phyloP scores from a whole-genome alignment of 129 eudicot species.

The Chrysanthemum seticuspe region DNA sequence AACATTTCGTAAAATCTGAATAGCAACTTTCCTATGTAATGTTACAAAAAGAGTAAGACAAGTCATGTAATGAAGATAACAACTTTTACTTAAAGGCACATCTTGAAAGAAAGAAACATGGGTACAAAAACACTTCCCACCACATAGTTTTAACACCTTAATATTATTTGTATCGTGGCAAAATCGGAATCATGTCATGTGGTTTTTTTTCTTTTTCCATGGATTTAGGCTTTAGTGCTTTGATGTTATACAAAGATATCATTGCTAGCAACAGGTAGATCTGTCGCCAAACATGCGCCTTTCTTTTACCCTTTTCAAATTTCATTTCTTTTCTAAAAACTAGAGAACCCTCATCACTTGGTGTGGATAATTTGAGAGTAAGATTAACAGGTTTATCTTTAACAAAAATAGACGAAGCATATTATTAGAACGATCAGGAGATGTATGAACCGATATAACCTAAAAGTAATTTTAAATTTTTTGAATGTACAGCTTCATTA shows the following conservation, averaged over 20 bases:
- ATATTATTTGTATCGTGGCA: constrained; percentile 16
- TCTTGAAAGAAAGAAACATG: not conserved
- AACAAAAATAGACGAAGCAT: too few relatives aligned
- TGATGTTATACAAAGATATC: constrained; percentile 5
- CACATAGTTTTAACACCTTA: constrained; percentile 3
- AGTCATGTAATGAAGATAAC: constrained; percentile 2
- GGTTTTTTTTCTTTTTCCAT: not conserved
- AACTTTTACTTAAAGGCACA: not conserved
- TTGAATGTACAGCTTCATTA: too few relatives aligned
- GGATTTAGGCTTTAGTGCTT: not conserved
- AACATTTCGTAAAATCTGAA: constrained; percentile 5
- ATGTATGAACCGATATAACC: too few relatives aligned
- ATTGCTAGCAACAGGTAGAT: not conserved
- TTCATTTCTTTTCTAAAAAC: not conserved
- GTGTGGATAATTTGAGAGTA: not conserved
- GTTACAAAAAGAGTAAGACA: constrained; percentile 23
- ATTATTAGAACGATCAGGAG: too few relatives aligned
- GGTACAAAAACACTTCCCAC: constrained; percentile 12
- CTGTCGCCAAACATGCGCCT: too few relatives aligned
- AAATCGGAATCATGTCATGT: constrained; percentile 16
- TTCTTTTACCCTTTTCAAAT: not conserved
- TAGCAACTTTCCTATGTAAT: constrained; percentile 7
- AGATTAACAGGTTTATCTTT: not conserved
- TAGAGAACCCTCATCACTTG: not conserved
- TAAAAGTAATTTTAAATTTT: too few relatives aligned